Conservation (phyloP, 2,329 filamentous ascomycete genomes). For the Stromatinia cepivora region DNA sequence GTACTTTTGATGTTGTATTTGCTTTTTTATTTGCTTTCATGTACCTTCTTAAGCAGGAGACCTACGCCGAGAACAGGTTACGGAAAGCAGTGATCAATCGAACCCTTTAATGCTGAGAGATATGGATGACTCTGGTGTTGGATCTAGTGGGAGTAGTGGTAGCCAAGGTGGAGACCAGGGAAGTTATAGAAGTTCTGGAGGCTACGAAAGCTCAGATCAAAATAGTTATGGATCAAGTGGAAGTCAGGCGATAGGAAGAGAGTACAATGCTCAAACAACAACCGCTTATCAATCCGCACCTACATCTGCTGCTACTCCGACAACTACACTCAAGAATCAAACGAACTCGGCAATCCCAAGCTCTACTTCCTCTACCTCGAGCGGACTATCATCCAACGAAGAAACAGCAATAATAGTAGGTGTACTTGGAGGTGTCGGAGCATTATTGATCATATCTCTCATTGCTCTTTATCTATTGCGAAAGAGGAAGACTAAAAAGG, state of each 20-base stretch:
- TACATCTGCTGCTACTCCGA: conserved; percentile 24
- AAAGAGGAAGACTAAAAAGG: conserved; percentile 26
- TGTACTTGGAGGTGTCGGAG: conserved; percentile 30
- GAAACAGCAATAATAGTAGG: conserved; percentile 29
- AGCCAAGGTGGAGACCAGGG: not conserved
- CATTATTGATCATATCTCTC: conserved; percentile 28
- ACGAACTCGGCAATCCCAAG: conserved; percentile 9
- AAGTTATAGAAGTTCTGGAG: not conserved
- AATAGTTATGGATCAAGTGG: conserved; percentile 7
- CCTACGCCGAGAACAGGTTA: not conserved
- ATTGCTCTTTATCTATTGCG: conserved; percentile 27
- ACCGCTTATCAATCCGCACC: conserved; percentile 14
- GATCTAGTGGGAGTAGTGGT: not conserved
- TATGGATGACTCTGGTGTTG: conserved; percentile 6
- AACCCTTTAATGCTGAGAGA: not conserved
- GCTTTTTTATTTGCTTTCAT: not conserved
- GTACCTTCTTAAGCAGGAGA: conserved; percentile 2
- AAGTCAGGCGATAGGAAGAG: not conserved
- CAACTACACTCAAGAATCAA: conserved; percentile 19
- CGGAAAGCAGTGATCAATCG: not conserved
- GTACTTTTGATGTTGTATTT: not conserved
- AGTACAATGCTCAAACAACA: conserved; percentile 12
- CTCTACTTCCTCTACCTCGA: conserved; percentile 25
- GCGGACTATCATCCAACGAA: conserved; percentile 14
- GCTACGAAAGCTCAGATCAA: not conserved